Conservation (phyloP, 2,329 filamentous ascomycete species). For the Dothideomycetes sp. region DNA sequence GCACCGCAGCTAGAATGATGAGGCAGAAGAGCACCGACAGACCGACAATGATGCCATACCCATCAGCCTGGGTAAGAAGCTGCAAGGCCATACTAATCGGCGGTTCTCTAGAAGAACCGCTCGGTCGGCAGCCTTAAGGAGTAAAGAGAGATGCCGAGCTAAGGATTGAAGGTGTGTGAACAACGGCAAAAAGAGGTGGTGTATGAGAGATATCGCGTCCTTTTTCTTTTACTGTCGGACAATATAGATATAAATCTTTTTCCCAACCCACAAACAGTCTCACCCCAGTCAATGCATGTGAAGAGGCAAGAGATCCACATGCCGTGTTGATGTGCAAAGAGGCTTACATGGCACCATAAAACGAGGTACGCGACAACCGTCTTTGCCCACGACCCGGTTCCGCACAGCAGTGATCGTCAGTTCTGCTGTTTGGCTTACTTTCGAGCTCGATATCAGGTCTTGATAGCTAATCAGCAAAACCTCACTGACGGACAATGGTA, state of each 20-base stretch:
- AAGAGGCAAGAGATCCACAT: neutral
- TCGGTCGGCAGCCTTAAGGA: neutral
- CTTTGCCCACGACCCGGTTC: neutral
- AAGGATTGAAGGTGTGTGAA: too few species aligned
- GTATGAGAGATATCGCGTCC: too few species aligned
- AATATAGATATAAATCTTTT: neutral
- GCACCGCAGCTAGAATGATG: conserved; percentile 36
- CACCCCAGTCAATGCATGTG: too few species aligned
- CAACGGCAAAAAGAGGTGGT: too few species aligned
- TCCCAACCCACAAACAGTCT: neutral
- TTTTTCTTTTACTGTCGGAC: too few species aligned
- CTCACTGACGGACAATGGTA: too few species aligned
- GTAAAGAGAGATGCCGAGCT: neutral
- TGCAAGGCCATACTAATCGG: conserved; percentile 13
- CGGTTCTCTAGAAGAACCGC: neutral
- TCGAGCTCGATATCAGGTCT: too few species aligned
- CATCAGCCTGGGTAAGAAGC: conserved; percentile 23
- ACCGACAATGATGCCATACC: conserved; percentile 39
- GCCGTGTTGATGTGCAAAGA: neutral
- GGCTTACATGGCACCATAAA: neutral
- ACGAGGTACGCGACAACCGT: neutral
- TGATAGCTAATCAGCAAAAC: too few species aligned
- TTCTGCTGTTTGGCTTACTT: neutral
- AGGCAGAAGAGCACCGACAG: conserved; percentile 36
- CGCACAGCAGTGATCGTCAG: neutral